Evolutionary conservation across 768 basidiomycete genomes (phyloP).

Genomic region (Trametes punicea): DNA sequence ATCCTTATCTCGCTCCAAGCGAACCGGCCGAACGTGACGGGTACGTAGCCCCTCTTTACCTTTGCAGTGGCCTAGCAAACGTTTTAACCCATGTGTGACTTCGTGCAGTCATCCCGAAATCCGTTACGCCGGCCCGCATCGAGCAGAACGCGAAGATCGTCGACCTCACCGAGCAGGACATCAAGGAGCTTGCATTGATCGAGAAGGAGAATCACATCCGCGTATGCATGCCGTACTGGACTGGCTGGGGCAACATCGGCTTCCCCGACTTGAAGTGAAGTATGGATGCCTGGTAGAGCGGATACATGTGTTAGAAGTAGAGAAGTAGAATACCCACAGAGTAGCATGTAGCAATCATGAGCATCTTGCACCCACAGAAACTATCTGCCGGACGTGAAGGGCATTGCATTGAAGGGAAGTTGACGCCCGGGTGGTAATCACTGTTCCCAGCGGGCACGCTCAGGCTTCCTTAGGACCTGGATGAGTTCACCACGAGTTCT

Average conservation of each 20-base stretch:
- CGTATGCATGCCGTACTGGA: constrained; percentile 62
- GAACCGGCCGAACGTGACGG: constrained; percentile 56
- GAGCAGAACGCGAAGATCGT: constrained; percentile 57
- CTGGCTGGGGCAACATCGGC: constrained; percentile 58
- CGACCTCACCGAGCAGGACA: constrained; percentile 59
- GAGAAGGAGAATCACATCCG: constrained; percentile 63
- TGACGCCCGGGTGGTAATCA: too few species aligned
- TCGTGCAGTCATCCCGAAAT: constrained; percentile 64
- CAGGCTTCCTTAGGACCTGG: too few species aligned
- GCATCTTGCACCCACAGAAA: background rate
- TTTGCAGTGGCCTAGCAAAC: constrained; percentile 17
- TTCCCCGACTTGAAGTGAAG: constrained; percentile 38
- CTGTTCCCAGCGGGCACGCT: too few species aligned
- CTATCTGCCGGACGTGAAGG: too few species aligned
- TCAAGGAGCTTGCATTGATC: constrained; percentile 53
- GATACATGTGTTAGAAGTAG: too few species aligned
- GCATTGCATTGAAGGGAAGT: too few species aligned
- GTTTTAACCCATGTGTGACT: constrained; percentile 15
- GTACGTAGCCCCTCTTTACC: constrained; percentile 29
- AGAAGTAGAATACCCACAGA: constrained; percentile 1
- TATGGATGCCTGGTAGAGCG: background rate
- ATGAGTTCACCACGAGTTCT: too few species aligned
- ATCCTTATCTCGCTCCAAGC: constrained; percentile 72
- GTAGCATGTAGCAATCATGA: constrained; percentile 3
- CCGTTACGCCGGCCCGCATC: constrained; percentile 68